Evolutionary conservation across 495 filamentous ascomycete genomes (phyloP), one percentile per base, ranked within the genome.

Genomic region (Terfezia claveryi): DNA sequence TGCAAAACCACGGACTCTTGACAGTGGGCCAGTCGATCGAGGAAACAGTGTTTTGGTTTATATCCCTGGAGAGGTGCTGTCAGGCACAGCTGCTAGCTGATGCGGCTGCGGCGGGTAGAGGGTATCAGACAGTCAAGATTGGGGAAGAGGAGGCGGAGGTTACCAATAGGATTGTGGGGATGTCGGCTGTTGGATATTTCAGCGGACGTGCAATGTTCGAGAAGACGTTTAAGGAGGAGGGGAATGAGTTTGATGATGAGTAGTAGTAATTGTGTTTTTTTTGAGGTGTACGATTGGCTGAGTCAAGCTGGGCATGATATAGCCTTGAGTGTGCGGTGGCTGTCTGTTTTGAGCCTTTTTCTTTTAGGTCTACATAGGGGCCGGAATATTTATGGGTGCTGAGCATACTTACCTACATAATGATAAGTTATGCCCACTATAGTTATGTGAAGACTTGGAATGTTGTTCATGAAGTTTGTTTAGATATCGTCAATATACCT

Each of bases 161-260:
- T 54, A 87, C 82, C 2, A 79, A 81, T 56, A 74, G 81, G 56
- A 70, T 76, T 4, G 67, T 85, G n/a, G 83, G 83, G 0, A 72
- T 70, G 3, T 72, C 75, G 46, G 53, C 53, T 53, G 79, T 77
- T 0, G 82, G 83, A 0, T 85, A 76, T 74, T 86, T 87, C 57
- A 78, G 74, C 60, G 81, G 79, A 16, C 78, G 77, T 68, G 80
- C 83, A n/a, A 54, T 80, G 59, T 87, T 86, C 69, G 81, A 87
- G 68, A 65, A 83, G 44, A 78, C 84, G 56, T 76, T 80, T 41
- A 72, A 73, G 56, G 79, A 84, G 68, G 79, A 62, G 36, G 44
- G 53, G 10, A 59, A 57, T 2, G 56, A 64, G 23, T 59, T 64
- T 37, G 61, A 65, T 16, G 36, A 8, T 12, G 4, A 14, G 32